Evolutionary conservation across 2,329 filamentous ascomycete genomes (phyloP).

Genomic region (Fusarium sp.): DNA sequence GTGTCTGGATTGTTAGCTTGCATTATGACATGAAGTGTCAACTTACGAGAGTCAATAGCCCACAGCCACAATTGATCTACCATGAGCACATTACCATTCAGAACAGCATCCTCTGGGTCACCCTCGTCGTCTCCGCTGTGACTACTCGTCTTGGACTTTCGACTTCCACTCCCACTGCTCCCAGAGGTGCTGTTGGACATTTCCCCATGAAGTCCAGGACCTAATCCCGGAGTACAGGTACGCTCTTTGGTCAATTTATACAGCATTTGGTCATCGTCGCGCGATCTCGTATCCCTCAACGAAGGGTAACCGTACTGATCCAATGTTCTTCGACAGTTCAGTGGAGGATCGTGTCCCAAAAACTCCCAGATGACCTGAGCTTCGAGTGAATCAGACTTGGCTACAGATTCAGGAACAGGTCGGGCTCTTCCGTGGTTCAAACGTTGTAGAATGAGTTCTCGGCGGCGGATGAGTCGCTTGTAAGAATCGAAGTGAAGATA

Average conservation of each 20-base stretch:
- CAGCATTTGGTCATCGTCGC: conserved; percentile 76
- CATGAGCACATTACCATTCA: conserved; percentile 73
- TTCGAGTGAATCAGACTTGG: conserved; percentile 68
- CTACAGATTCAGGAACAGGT: conserved; percentile 68
- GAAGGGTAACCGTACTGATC: conserved; percentile 75
- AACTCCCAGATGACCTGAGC: conserved; percentile 73
- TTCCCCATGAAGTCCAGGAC: conserved; percentile 47
- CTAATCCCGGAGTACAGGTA: conserved; percentile 37
- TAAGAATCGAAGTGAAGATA: conserved; percentile 77
- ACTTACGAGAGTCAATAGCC: conserved; percentile 67
- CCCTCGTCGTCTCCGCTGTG: conserved; percentile 52
- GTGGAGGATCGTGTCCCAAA: conserved; percentile 69
- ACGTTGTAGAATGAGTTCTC: conserved; percentile 66
- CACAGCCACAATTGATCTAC: conserved; percentile 76
- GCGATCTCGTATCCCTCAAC: conserved; percentile 68
- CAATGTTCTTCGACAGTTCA: conserved; percentile 72
- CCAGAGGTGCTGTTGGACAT: conserved; percentile 49
- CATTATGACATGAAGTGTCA: accelerated
- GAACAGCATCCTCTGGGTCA: conserved; percentile 54
- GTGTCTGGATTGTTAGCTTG: conserved; percentile 56
- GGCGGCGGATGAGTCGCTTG: conserved; percentile 66
- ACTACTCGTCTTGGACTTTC: conserved; percentile 49
- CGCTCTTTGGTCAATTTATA: conserved; percentile 73
- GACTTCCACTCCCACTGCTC: conserved; percentile 46
- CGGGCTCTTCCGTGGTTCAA: conserved; percentile 66